A percentile compares a stretch with the other conserved stretches of the same genome.
Conservation (phyloP, 1,284 basidiomycete genomes). For the Boletus sp. region DNA sequence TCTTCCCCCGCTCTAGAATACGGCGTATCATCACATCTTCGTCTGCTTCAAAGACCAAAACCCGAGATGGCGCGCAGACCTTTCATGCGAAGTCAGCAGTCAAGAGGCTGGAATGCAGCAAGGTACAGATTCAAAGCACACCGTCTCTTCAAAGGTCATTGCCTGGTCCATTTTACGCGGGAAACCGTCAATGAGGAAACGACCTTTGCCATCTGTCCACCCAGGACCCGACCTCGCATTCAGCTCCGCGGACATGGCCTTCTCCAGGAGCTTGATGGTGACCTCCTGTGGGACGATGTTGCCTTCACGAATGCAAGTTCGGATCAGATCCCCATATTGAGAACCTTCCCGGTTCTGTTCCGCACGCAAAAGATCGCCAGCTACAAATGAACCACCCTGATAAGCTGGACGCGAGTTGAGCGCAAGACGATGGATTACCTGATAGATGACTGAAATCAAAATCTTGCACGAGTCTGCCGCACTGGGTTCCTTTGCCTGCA, state of each 20-base stretch:
- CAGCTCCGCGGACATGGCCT: constrained; percentile 83
- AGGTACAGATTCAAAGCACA: constrained; percentile 44
- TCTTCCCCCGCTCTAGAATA: constrained; percentile 89
- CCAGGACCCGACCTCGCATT: constrained; percentile 50
- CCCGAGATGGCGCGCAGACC: constrained; percentile 82
- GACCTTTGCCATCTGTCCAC: constrained; percentile 77
- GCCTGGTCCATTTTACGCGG: constrained; percentile 97
- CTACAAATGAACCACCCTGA: constrained; percentile 45
- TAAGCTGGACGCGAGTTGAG: constrained; percentile 2
- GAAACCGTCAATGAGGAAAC: constrained; percentile 98
- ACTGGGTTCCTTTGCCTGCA: constrained; percentile 97
- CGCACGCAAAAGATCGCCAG: constrained; percentile 94
- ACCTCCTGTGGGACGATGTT: constrained; percentile 97
- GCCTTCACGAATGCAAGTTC: constrained; percentile 89
- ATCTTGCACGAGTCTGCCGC: constrained; percentile 83
- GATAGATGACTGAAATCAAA: constrained; percentile 95
- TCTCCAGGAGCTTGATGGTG: constrained; percentile 94
- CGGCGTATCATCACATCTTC: constrained; percentile 85
- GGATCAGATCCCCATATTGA: constrained; percentile 86
- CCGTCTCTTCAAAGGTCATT: constrained; percentile 87
- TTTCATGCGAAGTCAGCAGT: constrained; percentile 16
- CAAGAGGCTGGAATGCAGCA: neutral
- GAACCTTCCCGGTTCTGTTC: constrained; percentile 92
- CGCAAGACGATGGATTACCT: constrained; percentile 50
- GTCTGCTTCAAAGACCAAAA: constrained; percentile 90